phyloP scores from a whole-genome alignment of 2,329 filamentous ascomycete species.

The Ceratocystis papillata region DNA sequence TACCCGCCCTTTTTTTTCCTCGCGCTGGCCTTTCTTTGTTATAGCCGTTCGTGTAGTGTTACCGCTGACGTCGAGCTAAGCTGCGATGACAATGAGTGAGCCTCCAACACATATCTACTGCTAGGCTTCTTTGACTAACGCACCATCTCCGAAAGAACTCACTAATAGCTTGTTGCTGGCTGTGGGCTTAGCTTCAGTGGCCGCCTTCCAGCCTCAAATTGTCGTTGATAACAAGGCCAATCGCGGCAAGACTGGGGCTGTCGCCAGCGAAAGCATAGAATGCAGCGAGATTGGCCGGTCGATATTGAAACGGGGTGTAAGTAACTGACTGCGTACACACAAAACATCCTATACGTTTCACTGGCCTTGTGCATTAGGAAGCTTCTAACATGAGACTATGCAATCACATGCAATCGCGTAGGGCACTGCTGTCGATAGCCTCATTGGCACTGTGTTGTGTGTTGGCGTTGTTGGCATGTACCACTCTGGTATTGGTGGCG shows the following conservation, averaged over 20 bases:
- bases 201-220: slow-evolving; percentile 6
- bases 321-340: slow-evolving; percentile 25
- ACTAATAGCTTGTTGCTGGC: slow-evolving; percentile 4
- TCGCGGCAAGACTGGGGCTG: slow-evolving; percentile 41
- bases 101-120: background rate
- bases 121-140: background rate
- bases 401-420: slow-evolving; percentile 27
- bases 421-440: slow-evolving; percentile 67
- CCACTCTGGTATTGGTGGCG: slow-evolving; percentile 75
- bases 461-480: slow-evolving; percentile 68
- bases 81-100: background rate
- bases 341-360: background rate
- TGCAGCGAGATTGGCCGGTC: slow-evolving; percentile 60
- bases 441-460: slow-evolving; percentile 64
- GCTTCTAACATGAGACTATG: background rate
- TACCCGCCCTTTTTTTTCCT: too few species aligned
- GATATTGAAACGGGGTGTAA: slow-evolving; percentile 44
- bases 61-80: background rate
- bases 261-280: slow-evolving; percentile 57
- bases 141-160: background rate
- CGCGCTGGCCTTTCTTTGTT: background rate
- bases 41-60: background rate
- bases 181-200: background rate
- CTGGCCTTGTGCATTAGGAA: background rate
- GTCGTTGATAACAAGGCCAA: background rate